Conservation (phyloP, 208 protist genomes). For the Wallacemonas rigidus region DNA sequence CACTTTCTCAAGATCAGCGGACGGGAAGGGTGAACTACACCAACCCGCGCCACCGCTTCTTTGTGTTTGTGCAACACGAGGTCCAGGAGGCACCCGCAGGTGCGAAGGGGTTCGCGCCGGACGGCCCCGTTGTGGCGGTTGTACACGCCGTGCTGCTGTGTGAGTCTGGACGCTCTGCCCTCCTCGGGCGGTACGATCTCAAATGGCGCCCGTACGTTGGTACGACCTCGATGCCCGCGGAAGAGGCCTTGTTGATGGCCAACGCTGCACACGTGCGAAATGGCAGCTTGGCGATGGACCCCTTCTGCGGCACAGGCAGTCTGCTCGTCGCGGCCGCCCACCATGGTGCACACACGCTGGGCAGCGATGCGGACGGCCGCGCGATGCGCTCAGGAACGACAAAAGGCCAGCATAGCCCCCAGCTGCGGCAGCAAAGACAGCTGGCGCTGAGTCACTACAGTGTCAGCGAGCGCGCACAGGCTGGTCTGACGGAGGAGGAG, state of each 20-base stretch:
- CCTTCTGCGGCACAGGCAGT: constrained; percentile 93
- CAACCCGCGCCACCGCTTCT: constrained; percentile 34
- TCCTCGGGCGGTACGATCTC: constrained; percentile 83
- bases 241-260: constrained; percentile 92
- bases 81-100: constrained; percentile 40
- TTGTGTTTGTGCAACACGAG: constrained; percentile 67
- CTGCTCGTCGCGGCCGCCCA: constrained; percentile 85
- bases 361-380: constrained; percentile 89
- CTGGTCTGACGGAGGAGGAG: constrained; percentile 42
- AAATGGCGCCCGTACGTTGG: constrained; percentile 92
- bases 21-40: constrained; percentile 16
- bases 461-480: constrained; percentile 23
- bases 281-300: constrained; percentile 84
- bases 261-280: constrained; percentile 79
- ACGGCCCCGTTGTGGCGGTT: constrained; percentile 49
- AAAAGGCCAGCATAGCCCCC: constrained; percentile 52
- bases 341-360: constrained; percentile 86
- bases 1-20: background rate
- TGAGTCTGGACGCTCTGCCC: constrained; percentile 36
- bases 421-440: constrained; percentile 70
- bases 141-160: constrained; percentile 43
- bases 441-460: constrained; percentile 48
- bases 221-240: constrained; percentile 96
- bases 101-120: constrained; percentile 30
- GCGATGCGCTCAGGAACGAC: constrained; percentile 74